Conservation (phyloP, 805 yeast genomes). For the Metschnikowia amazonensis region DNA sequence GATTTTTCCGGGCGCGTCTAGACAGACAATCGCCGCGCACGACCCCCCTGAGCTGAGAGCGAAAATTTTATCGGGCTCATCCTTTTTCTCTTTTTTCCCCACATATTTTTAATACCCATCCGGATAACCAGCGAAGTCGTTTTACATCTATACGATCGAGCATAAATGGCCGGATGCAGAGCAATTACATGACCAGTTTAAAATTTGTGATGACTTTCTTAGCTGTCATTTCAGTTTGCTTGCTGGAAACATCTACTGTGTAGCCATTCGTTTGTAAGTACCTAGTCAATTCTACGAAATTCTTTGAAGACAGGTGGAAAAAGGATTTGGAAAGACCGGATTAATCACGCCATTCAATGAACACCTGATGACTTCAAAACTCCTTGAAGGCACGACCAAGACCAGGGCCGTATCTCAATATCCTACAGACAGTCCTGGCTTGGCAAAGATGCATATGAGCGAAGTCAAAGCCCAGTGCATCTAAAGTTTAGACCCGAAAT, state of each 20-base stretch:
- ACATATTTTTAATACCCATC: slow-evolving; percentile 25
- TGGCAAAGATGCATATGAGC: too few species aligned
- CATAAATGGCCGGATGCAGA: slow-evolving; percentile 51
- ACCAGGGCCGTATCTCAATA: too few species aligned
- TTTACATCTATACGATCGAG: slow-evolving; percentile 38
- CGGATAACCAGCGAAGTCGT: slow-evolving; percentile 47
- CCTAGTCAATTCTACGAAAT: neutral
- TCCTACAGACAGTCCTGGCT: too few species aligned
- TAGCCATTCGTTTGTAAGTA: neutral
- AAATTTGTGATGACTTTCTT: slow-evolving; percentile 28
- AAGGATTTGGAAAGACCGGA: too few species aligned
- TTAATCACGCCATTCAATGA: too few species aligned
- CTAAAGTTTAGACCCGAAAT: neutral
- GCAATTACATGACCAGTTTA: slow-evolving; percentile 24
- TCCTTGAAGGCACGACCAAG: too few species aligned
- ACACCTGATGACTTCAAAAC: too few species aligned
- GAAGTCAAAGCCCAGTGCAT: too few species aligned
- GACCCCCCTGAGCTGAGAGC: slow-evolving; percentile 1
- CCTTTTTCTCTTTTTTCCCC: slow-evolving; percentile 8
- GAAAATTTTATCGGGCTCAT: slow-evolving; percentile 4
- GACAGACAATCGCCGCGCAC: slow-evolving; percentile 6
- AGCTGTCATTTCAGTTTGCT: slow-evolving; percentile 37
- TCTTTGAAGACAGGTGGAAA: neutral
- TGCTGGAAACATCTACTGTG: slow-evolving; percentile 34
- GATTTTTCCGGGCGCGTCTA: neutral